phyloP scores from a whole-genome alignment of 2,329 filamentous ascomycete genomes.

The Mycocentrospora acerina region DNA sequence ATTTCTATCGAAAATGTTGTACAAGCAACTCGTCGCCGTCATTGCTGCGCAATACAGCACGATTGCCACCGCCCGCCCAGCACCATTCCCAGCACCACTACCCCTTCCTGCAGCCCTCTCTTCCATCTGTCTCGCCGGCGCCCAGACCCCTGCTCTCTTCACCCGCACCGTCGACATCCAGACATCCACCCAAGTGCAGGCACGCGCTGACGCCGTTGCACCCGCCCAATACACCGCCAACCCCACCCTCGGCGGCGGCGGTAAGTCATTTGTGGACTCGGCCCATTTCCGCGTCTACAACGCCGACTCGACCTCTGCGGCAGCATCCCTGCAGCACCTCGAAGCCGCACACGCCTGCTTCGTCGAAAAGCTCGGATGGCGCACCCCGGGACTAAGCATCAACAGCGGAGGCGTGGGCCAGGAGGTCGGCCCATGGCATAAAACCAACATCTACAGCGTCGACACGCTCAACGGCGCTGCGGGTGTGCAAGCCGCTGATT shows the following conservation, averaged over 20 bases:
- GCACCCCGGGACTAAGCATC: conserved; percentile 21
- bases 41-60: conserved; percentile 4
- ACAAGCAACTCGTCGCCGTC: conserved; percentile 3
- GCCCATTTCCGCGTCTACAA: conserved; percentile 46
- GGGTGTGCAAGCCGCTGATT: conserved; percentile 48
- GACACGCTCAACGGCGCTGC: conserved; percentile 41
- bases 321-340: conserved; percentile 44
- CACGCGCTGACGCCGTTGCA: conserved; percentile 3
- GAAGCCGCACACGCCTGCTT: conserved; percentile 46
- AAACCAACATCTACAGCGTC: conserved; percentile 49
- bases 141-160: conserved; percentile 6
- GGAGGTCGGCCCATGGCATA: conserved; percentile 46
- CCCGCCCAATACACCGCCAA: conserved; percentile 15
- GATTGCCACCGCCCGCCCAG: conserved; percentile 3
- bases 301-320: conserved; percentile 29
- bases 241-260: conserved; percentile 12
- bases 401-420: conserved; percentile 15
- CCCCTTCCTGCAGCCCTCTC: background rate
- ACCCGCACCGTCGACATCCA: conserved; percentile 12
- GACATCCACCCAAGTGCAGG: background rate
- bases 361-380: conserved; percentile 19
- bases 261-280: conserved; percentile 12
- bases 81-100: background rate
- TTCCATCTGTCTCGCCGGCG: background rate
- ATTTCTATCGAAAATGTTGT: conserved; percentile 6